phyloP scores from a whole-genome alignment of 805 yeast genomes.

The Naumovozyma dairenensis region DNA sequence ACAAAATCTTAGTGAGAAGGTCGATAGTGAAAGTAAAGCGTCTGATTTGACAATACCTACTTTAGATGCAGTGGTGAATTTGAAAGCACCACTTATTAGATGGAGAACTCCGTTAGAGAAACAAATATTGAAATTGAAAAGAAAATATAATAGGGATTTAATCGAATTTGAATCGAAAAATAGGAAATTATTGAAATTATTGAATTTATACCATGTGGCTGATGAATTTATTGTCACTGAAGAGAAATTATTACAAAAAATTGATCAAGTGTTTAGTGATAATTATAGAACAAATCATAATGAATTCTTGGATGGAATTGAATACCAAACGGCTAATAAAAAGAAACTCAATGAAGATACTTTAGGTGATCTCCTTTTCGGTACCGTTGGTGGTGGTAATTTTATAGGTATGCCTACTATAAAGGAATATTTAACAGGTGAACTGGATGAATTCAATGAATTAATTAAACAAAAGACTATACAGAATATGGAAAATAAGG shows the following conservation, averaged over 20 bases:
- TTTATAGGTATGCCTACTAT: constrained; percentile 28
- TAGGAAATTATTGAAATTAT: constrained; percentile 43
- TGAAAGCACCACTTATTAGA: constrained; percentile 55
- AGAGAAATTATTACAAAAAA: constrained; percentile 37
- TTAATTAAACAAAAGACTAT: constrained; percentile 13
- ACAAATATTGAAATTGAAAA: constrained; percentile 45
- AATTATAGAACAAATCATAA: constrained; percentile 2
- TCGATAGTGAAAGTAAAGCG: constrained; percentile 16
- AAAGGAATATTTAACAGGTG: constrained; percentile 30
- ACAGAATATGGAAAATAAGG: constrained; percentile 1
- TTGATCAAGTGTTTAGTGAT: constrained; percentile 21
- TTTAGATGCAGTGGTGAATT: constrained; percentile 47
- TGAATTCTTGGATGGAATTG: constrained; percentile 1
- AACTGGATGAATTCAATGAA: constrained; percentile 23
- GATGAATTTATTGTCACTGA: constrained; percentile 65
- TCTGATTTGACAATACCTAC: constrained; percentile 68
- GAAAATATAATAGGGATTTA: constrained; percentile 55
- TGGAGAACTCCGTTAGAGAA: constrained; percentile 64
- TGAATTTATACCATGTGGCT: constrained; percentile 65
- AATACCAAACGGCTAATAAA: neutral
- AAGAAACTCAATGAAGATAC: constrained; percentile 13
- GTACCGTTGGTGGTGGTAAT: constrained; percentile 27
- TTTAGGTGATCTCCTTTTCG: constrained; percentile 30
- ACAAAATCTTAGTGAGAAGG: constrained; percentile 22
- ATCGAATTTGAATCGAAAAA: constrained; percentile 44